phyloP scores from a whole-genome alignment of 345 rosid species.

The Aquilaria sinensis region DNA sequence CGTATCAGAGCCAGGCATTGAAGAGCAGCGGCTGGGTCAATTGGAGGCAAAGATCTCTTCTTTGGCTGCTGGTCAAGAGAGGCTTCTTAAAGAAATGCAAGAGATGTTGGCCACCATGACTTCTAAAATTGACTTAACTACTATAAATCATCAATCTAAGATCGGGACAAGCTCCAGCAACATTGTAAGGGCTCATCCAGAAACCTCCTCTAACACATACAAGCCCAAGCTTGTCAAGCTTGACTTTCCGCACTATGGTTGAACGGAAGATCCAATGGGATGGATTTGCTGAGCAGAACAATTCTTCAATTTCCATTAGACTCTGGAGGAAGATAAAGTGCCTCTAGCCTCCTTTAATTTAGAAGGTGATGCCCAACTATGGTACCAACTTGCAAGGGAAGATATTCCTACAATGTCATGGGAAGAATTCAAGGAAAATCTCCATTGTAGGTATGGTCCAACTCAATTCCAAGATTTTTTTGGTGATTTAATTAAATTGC shows the following conservation, averaged over 20 bases:
- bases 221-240: neutral
- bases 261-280: neutral
- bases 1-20: conserved; percentile 4
- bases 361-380: conserved; percentile 1
- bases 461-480: conserved; percentile 4
- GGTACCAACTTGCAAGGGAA: neutral
- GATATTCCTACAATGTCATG: neutral
- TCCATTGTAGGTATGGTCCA: neutral
- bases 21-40: neutral
- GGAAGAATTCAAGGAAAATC: neutral
- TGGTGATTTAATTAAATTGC: neutral
- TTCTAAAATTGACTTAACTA: neutral
- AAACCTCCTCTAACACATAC: neutral
- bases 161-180: no score
- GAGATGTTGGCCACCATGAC: neutral
- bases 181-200: no score
- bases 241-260: neutral
- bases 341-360: neutral
- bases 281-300: neutral
- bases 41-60: neutral
- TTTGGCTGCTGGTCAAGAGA: neutral
- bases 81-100: neutral
- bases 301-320: neutral
- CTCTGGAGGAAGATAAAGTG: neutral
- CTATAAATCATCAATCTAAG: no score